Conservation (phyloP, 257 asterid genomes). For the Lithospermum erythrorhizon region DNA sequence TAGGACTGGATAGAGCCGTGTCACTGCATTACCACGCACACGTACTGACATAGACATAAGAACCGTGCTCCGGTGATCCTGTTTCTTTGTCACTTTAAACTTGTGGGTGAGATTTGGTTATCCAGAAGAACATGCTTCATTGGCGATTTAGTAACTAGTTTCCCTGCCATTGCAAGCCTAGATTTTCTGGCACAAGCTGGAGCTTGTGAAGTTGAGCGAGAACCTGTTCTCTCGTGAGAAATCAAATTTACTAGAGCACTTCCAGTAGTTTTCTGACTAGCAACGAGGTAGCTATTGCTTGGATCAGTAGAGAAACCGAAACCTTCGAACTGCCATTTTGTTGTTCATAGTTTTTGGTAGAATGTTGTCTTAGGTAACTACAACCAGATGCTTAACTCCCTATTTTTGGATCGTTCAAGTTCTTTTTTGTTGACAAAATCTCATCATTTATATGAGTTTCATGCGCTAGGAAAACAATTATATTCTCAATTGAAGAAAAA, state of each 20-base stretch:
- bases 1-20: not conserved
- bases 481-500: slow-evolving; percentile 51
- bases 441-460: no score
- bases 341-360: no score
- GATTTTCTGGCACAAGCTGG: not conserved
- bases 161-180: not conserved
- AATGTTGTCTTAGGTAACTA: no score
- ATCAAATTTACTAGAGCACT: not conserved
- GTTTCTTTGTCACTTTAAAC: not conserved
- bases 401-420: no score
- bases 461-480: no score
- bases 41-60: not conserved
- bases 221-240: not conserved
- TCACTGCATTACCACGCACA: not conserved
- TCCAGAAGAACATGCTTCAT: not conserved
- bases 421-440: no score
- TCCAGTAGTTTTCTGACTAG: no score
- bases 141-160: not conserved
- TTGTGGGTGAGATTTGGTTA: not conserved
- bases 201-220: not conserved
- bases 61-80: not conserved
- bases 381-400: no score
- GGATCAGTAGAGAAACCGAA: no score
- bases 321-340: no score
- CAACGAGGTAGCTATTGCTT: no score